Evolutionary conservation across 805 yeast species (phyloP), one percentile per base, ranked within the genome.

Genomic region (Wickerhamomyces ciferrii): DNA sequence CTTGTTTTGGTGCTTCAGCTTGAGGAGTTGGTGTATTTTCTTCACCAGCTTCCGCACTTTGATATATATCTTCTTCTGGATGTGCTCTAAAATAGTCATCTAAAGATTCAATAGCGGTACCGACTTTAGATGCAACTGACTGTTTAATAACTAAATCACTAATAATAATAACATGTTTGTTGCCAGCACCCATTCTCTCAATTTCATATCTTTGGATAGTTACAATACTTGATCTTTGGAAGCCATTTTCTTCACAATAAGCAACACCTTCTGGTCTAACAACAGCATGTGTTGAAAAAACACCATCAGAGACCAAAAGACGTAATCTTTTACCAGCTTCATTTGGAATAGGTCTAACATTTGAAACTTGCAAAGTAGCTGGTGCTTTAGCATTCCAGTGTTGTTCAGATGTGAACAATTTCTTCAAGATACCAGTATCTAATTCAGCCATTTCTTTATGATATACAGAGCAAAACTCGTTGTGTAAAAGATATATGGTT

Each of bases 51-150:
- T 47, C 49, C n/a, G 50, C 31, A 21, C 53, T 50, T 41, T 21
- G 48, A 27, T 39, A 53, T 37, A 42, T 46, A 49, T 74, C 79
- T 55, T 79, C 82, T 34, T 74, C 76, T 4, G 87, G 85, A 61
- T 84, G 81, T 15, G 68, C 70, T 35, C 67, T 71, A 53, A 80
- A 78, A 58, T 83, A 83, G 19, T 74, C 75, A 58, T 83, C 89
- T 36, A 83, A 60, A 35, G 69, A 63, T 41, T 56, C 63, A 42
- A 69, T 62, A n/a, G 66, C 53, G n/a, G 62, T 61, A 42, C 73
- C 72, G 39, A 62, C 62, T 52, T 65, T 66, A 46, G 60, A 70
- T 8, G 72, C 68, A 14, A 67, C 68, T 15, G 67, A 60, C 37
- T 66, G 62, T 24, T 70, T 58, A 14, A 59, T 53, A 8, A 42